Evolutionary conservation across 176 grass and related monocot species (phyloP).

Genomic region (Poa pratensis): DNA sequence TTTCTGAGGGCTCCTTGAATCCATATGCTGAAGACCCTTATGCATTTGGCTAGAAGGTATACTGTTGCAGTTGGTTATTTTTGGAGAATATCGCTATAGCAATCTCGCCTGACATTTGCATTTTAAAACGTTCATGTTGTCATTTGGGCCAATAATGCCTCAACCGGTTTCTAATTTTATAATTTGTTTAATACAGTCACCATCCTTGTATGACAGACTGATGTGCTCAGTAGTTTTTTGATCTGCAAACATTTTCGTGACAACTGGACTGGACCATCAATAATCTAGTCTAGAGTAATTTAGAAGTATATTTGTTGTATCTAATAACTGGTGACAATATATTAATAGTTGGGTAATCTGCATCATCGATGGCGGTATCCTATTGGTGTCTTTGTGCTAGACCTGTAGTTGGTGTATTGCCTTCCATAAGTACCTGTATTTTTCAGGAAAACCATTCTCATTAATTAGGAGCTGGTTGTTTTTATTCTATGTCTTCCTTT

Average conservation of each 20-base stretch:
- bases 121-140: conserved; percentile 5
- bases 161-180: conserved; percentile 2
- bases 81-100: conserved; percentile 3
- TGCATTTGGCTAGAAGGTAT: conserved; percentile 91
- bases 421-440: background rate
- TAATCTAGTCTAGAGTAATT: conserved; percentile 7
- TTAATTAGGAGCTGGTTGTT: background rate
- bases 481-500: background rate
- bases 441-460: background rate
- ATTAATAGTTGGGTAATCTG: conserved; percentile 1
- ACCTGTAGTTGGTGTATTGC: background rate
- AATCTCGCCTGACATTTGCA: conserved; percentile 34
- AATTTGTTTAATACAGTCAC: conserved; percentile 3
- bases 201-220: background rate
- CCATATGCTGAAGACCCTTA: conserved; percentile 96
- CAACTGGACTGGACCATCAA: conserved; percentile 13
- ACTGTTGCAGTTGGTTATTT: conserved; percentile 17
- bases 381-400: conserved; percentile 6
- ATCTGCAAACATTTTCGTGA: background rate
- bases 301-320: background rate
- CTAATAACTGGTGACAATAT: background rate
- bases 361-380: background rate
- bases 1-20: conserved; percentile 96
- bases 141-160: conserved; percentile 12
- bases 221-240: background rate